These are phyloP conservation scores for Nigrospora osmanthi DNA, from an alignment of 2,329 filamentous ascomycete species.

Conservation along the genomic window DNA sequence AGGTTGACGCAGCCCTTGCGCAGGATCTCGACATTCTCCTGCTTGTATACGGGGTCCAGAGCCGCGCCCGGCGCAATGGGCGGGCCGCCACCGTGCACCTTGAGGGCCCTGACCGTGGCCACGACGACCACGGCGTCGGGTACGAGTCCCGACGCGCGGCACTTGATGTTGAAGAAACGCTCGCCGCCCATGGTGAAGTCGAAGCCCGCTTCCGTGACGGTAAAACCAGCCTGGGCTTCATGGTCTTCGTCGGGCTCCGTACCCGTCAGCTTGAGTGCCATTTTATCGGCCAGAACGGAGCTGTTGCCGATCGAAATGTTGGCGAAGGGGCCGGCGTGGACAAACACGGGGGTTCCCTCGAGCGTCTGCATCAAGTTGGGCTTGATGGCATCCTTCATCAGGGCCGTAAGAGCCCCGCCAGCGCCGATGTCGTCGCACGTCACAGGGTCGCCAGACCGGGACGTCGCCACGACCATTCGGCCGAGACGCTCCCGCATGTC, in stretches of 20 bases:
- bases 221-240: slow-evolving; percentile 76
- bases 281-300: slow-evolving; percentile 88
- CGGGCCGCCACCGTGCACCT: slow-evolving; percentile 95
- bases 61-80: slow-evolving; percentile 81
- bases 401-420: slow-evolving; percentile 81
- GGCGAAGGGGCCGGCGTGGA: slow-evolving; percentile 94
- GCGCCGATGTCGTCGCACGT: slow-evolving; percentile 94
- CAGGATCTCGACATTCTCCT: slow-evolving; percentile 89
- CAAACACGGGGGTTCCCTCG: slow-evolving; percentile 94
- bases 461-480: slow-evolving; percentile 91
- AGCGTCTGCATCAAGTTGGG: slow-evolving; percentile 98
- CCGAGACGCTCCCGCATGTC: slow-evolving; percentile 93
- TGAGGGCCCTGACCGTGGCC: slow-evolving; percentile 88
- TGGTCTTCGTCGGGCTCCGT: slow-evolving; percentile 88
- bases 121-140: slow-evolving; percentile 94
- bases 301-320: slow-evolving; percentile 98
- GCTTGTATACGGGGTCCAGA: slow-evolving; percentile 80
- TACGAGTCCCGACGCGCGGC: slow-evolving; percentile 83
- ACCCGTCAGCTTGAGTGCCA: slow-evolving; percentile 91
- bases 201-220: slow-evolving; percentile 94
- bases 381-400: slow-evolving; percentile 99
- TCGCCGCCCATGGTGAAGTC: slow-evolving; percentile 99
- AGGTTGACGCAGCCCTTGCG: slow-evolving; percentile 88
- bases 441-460: slow-evolving; percentile 76
- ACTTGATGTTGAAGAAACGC: slow-evolving; percentile 99